Evolutionary conservation across 1,284 basidiomycete genomes (phyloP).

Genomic region (Sporisorium exsertum): DNA sequence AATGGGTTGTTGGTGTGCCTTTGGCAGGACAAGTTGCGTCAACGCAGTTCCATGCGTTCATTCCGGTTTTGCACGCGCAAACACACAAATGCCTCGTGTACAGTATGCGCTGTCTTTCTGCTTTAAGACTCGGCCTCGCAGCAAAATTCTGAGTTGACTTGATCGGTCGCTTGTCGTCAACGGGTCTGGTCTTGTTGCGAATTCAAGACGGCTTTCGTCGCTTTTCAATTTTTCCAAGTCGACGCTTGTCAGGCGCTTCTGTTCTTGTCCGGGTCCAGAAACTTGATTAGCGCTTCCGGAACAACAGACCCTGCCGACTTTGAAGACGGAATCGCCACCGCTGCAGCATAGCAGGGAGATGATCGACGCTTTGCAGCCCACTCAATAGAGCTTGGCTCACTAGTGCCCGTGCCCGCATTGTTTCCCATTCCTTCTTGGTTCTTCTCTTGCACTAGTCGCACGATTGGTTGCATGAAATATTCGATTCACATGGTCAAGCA

Average conservation of each 20-base stretch:
- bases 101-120: neutral
- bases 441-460: neutral
- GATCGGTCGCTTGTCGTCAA: neutral
- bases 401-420: neutral
- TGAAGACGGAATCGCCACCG: too few relatives aligned
- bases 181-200: neutral
- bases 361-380: neutral
- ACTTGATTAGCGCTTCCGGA: neutral
- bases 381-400: too few relatives aligned
- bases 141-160: too few relatives aligned
- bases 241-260: too few relatives aligned
- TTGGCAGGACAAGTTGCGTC: neutral
- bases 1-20: neutral
- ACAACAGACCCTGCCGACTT: neutral
- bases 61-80: too few relatives aligned
- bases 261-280: too few relatives aligned
- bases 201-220: neutral
- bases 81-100: neutral
- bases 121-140: neutral
- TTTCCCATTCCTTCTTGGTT: neutral
- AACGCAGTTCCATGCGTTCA: neutral
- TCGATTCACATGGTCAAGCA: too few relatives aligned
- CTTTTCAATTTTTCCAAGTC: too few relatives aligned
- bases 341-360: neutral
- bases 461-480: neutral